Conservation (phyloP, 2,329 filamentous ascomycete genomes). For the Zymoseptoria ardabiliae region DNA sequence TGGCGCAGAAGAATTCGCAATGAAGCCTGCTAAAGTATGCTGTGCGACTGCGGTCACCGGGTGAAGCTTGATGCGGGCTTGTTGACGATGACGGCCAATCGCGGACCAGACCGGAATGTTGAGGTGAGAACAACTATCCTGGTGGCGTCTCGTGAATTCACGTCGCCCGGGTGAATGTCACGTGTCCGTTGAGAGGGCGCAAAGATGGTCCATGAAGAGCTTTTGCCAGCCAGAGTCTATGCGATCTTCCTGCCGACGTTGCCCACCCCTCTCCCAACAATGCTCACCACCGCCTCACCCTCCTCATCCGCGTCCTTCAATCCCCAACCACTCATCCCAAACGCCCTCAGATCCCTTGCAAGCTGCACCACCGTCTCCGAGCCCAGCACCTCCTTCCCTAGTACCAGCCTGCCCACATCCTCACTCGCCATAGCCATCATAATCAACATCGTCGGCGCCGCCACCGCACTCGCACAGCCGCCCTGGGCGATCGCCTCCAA, state of each 20-base stretch:
- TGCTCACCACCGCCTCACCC: slow-evolving; percentile 72
- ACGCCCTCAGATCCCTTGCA: slow-evolving; percentile 77
- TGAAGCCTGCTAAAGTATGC: background rate
- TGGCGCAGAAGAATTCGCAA: background rate
- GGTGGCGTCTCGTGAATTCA: background rate
- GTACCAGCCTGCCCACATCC: slow-evolving; percentile 78
- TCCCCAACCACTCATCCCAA: slow-evolving; percentile 87
- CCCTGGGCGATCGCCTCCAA: slow-evolving; percentile 75
- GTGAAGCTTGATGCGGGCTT: background rate
- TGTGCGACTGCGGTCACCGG: background rate
- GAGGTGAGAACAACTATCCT: background rate
- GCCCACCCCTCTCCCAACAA: slow-evolving; percentile 87
- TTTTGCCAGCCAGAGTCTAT: slow-evolving; percentile 15
- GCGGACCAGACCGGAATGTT: background rate
- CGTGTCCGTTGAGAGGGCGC: background rate
- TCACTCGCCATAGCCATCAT: slow-evolving; percentile 98
- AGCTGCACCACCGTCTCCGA: slow-evolving; percentile 73
- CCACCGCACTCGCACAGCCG: slow-evolving; percentile 69
- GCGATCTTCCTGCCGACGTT: slow-evolving; percentile 90
- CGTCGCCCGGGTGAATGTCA: background rate
- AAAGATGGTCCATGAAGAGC: background rate
- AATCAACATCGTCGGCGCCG: slow-evolving; percentile 67
- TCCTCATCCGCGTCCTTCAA: slow-evolving; percentile 60
- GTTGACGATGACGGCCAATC: background rate
- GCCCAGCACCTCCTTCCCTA: slow-evolving; percentile 75